A percentile compares a stretch with the other conserved stretches of the same genome.
Conservation (phyloP, 345 rosid genomes). For the Corymbia maculata region DNA sequence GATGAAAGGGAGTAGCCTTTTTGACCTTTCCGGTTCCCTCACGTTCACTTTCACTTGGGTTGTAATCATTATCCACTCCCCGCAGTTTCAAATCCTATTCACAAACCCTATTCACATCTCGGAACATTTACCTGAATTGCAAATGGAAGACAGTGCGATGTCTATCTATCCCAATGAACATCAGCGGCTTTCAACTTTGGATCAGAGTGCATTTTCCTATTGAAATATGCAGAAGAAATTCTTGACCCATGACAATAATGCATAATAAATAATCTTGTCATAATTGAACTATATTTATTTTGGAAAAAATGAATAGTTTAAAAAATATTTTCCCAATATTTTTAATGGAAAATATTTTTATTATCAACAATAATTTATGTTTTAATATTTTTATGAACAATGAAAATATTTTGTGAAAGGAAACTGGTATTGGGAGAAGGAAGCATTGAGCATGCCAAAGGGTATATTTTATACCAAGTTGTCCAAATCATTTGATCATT, state of each 20-base stretch:
- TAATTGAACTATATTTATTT: too few relatives aligned
- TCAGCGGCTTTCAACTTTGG: background rate
- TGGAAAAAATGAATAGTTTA: too few relatives aligned
- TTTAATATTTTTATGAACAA: too few relatives aligned
- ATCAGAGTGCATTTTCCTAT: background rate
- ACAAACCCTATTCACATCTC: background rate
- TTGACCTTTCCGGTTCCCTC: background rate
- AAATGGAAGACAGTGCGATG: background rate
- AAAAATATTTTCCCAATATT: too few relatives aligned
- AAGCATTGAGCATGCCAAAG: background rate
- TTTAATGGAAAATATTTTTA: too few relatives aligned
- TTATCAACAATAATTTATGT: too few relatives aligned
- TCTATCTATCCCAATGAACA: background rate
- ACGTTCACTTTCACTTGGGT: background rate
- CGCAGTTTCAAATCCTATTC: background rate
- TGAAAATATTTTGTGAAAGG: background rate
- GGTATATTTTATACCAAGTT: background rate
- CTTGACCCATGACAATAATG: background rate
- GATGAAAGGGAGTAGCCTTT: background rate
- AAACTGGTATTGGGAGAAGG: background rate
- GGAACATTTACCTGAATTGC: background rate
- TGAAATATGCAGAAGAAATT: background rate
- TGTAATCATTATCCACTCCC: background rate
- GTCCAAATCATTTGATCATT: background rate
- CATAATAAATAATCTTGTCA: background rate